Base-by-base conservation (phyloP, 2,329 filamentous ascomycete genomes). In the Xylariales sp. region DNA sequence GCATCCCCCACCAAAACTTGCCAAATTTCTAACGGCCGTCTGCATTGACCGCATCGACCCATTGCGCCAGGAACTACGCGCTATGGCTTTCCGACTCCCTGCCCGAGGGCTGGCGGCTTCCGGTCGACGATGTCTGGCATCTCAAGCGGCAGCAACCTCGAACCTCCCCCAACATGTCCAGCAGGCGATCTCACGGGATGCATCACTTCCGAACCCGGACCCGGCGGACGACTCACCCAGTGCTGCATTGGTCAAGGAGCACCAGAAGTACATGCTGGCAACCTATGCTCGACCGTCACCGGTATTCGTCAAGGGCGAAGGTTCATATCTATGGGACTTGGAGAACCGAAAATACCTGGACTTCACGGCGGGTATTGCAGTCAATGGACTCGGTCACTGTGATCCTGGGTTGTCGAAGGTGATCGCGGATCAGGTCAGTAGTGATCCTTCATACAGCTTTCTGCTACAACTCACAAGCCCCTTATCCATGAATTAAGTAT, bases 321-420 rank as follows among this genome's bases (percentile, higher is more conserved):
- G 93, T 3, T 89, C 84, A 46, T 90, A 89, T 61, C 65, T 98
- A 48, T 97, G 83, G 80, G 93, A 98, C 61, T 69, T 91, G 27
- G 89, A 96, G 68, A 86, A 93, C 59, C 74, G 87, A 46, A 82
- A 82, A 61, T 98, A 96, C 61, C 75, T 98, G 21, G 93, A 98
- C 65, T 88, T 98, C 56, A 97, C 93, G 1, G 85, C 90, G 8
- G 93, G 93, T 35, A 98, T 98, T 59, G 93, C 93, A 12, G 93
- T 98, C 60, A 96, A 91, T 66, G 82, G 86, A 16, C 74, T 98
- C 24, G 93, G 93, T 8, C 93, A 98, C 61, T 89, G 86, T 58
- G 89, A 98, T 55, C 74, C 83, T 4, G 86, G 85, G 54, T 78
- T 96, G 51, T 72, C 80, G 35, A 74, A 79, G 57, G 73, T 96